Evolutionary conservation across 306 rosid species (phyloP).

Genomic region (Medicago ruthenica): DNA sequence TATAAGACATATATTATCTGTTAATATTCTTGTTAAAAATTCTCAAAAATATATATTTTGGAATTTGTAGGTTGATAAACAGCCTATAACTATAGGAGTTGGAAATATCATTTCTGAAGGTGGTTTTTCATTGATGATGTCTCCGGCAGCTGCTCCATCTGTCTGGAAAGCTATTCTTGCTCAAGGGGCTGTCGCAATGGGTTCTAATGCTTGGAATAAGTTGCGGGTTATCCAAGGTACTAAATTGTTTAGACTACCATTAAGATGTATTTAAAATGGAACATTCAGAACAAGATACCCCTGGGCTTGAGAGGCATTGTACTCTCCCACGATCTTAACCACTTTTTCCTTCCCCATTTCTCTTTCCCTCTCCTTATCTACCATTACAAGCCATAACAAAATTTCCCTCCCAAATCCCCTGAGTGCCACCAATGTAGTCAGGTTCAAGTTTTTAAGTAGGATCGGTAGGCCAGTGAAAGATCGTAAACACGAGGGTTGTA

Average conservation of each 20-base stretch:
- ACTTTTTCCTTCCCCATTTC: neutral
- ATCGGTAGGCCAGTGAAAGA: too few species aligned
- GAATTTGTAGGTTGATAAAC: slow-evolving; percentile 69
- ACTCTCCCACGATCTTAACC: neutral
- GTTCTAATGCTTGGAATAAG: slow-evolving; percentile 86
- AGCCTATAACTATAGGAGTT: slow-evolving; percentile 88
- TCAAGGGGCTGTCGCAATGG: slow-evolving; percentile 84
- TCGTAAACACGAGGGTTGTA: too few species aligned
- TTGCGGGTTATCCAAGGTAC: slow-evolving; percentile 77
- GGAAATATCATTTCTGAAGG: slow-evolving; percentile 84
- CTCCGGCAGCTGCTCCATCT: slow-evolving; percentile 83
- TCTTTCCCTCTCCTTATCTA: neutral
- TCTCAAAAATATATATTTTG: slow-evolving; percentile 17
- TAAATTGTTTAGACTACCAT: slow-evolving; percentile 34
- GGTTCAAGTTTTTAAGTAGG: too few species aligned
- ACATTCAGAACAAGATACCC: neutral
- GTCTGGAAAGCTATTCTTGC: slow-evolving; percentile 81
- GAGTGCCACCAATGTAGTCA: too few species aligned
- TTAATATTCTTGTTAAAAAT: slow-evolving; percentile 29
- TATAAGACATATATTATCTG: neutral
- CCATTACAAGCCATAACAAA: too few species aligned
- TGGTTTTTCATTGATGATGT: slow-evolving; percentile 82
- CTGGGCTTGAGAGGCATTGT: neutral
- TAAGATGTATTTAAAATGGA: neutral
- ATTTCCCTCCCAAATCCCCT: too few species aligned